Conservation (phyloP, 768 basidiomycete species). For the Mycena galopus region DNA sequence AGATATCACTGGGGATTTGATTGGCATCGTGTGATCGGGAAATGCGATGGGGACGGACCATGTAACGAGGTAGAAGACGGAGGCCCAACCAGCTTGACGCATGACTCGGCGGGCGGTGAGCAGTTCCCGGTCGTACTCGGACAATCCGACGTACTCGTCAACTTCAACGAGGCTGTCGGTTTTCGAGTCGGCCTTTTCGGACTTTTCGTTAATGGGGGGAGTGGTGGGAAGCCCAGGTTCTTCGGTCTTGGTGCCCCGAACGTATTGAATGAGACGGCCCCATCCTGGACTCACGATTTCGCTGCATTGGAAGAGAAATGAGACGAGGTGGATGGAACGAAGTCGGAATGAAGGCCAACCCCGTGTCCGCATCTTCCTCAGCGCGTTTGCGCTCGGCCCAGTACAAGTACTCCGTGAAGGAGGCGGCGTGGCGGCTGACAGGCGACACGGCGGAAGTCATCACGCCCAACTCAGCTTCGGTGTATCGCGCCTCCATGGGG, state of each 20-base stretch:
- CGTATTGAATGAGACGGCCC: constrained; percentile 13
- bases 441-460: not conserved
- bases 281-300: constrained; percentile 7
- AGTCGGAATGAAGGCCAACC: not conserved
- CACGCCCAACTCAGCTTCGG: constrained; percentile 3
- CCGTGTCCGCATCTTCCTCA: constrained; percentile 2
- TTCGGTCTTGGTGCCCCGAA: not conserved
- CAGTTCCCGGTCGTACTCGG: constrained; percentile 14
- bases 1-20: not conserved
- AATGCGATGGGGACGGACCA: not conserved
- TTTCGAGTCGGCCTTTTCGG: not conserved
- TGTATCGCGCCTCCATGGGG: not conserved
- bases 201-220: not conserved
- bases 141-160: constrained; percentile 6
- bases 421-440: not conserved
- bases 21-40: not conserved
- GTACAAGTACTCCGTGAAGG: constrained; percentile 13
- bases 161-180: not conserved
- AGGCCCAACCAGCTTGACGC: constrained; percentile 6
- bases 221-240: not conserved
- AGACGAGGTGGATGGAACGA: not conserved
- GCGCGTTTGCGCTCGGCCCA: constrained; percentile 7
- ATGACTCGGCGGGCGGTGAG: constrained; percentile 14
- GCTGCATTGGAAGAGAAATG: not conserved
- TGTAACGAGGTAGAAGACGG: constrained; percentile 12